Percentiles rank a stretch among this genome's conserved stretches.
Conservation (phyloP, 139 green algal genomes). For the Chlorella sp. region DNA sequence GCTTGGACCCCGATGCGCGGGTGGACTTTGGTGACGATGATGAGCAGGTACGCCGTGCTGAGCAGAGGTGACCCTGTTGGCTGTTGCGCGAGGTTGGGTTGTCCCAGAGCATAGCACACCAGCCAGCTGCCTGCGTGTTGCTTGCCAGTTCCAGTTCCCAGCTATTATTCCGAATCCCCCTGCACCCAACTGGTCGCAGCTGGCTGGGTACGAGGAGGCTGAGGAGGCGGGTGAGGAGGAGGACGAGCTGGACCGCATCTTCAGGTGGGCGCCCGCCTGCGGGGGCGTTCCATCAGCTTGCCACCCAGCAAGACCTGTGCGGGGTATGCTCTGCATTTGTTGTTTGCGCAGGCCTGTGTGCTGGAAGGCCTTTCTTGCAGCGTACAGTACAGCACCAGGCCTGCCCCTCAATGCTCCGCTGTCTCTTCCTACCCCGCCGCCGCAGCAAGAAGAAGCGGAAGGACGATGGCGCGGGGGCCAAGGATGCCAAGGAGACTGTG, state of each 20-base stretch:
- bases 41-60: conserved; percentile 26
- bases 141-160: no score
- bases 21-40: conserved; percentile 46
- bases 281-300: not conserved
- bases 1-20: conserved; percentile 18
- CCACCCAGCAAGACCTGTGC: not conserved
- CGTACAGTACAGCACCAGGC: not conserved
- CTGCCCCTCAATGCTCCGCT: not conserved
- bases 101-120: no score
- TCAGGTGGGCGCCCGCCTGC: not conserved
- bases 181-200: no score
- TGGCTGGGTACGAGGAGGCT: conserved; percentile 4
- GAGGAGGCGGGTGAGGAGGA: conserved; percentile 16
- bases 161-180: no score
- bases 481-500: conserved; percentile 40
- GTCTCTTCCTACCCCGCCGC: not conserved
- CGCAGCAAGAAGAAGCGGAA: conserved; percentile 19
- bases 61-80: no score
- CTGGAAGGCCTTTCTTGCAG: not conserved
- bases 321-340: not conserved
- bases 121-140: no score
- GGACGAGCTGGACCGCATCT: conserved; percentile 10
- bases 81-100: no score
- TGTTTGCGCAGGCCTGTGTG: not conserved
- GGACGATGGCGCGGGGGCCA: not conserved